Evolutionary conservation across 192 early-diverging fungal species (phyloP).

Genomic region (Backusella westeae): DNA sequence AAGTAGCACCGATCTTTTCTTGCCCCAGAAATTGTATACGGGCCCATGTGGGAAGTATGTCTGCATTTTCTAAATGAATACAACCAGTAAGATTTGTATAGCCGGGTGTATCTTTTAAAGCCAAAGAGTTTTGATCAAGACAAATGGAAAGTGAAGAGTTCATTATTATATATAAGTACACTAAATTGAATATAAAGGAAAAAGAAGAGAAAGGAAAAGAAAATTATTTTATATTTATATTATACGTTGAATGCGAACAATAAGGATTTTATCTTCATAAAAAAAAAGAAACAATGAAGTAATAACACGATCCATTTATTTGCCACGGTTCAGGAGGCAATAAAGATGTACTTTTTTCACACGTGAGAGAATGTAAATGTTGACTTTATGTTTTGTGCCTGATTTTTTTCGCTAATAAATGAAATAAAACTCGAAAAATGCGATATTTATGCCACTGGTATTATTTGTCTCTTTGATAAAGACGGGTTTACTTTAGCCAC

Average conservation of each 20-base stretch:
- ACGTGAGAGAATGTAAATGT: neutral
- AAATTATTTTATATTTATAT: neutral
- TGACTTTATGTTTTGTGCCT: neutral
- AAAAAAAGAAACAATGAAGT: neutral
- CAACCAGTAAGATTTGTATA: neutral
- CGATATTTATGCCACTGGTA: constrained; percentile 13
- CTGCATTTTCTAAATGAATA: neutral
- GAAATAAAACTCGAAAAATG: constrained; percentile 1
- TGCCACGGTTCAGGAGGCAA: neutral
- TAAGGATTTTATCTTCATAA: neutral
- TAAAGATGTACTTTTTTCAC: neutral
- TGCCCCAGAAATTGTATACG: neutral
- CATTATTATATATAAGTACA: neutral
- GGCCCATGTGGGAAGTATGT: neutral
- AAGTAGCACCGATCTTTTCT: neutral
- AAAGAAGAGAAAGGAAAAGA: neutral
- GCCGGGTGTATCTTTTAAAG: neutral
- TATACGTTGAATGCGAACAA: neutral
- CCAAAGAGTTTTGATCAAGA: neutral
- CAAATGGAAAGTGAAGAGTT: neutral
- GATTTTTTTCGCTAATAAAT: neutral
- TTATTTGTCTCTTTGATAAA: neutral
- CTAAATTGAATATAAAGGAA: neutral
- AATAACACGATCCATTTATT: neutral
- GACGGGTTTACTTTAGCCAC: neutral